Evolutionary conservation across 2,329 filamentous ascomycete species (phyloP).

Genomic region (Pseudogymnoascus sp.): DNA sequence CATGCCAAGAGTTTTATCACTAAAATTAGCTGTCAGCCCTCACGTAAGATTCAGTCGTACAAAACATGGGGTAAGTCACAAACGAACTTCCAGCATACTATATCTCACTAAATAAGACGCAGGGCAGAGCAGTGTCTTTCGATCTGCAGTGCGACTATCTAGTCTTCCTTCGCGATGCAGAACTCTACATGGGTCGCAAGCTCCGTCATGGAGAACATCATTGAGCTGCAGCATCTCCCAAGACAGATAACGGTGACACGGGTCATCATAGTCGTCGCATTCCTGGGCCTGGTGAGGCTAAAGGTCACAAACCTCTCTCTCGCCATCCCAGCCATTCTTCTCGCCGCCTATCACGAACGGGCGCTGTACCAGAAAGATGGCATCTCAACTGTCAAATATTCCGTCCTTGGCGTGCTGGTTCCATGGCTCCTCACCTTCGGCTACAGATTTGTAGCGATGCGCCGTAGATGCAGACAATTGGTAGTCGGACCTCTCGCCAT

Average conservation of each 20-base stretch:
- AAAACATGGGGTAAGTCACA: not conserved
- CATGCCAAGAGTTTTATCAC: not conserved
- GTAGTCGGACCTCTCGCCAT: not conserved
- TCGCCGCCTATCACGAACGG: not conserved
- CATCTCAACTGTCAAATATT: conserved; percentile 6
- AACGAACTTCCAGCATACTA: not conserved
- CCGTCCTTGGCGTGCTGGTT: not conserved
- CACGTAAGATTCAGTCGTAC: not conserved
- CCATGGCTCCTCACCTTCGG: conserved; percentile 9
- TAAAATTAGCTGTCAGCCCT: not conserved
- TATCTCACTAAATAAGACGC: not conserved
- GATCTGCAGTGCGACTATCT: not conserved
- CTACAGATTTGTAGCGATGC: not conserved
- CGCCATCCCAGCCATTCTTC: not conserved
- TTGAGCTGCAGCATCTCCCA: not conserved
- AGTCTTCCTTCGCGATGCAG: not conserved
- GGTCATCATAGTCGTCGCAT: not conserved
- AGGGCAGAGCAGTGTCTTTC: not conserved
- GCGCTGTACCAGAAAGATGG: conserved; percentile 1
- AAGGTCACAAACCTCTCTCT: not conserved
- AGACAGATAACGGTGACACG: not conserved
- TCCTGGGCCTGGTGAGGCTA: not conserved
- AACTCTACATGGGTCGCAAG: not conserved
- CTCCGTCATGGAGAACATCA: not conserved
- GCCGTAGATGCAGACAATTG: not conserved